Evolutionary conservation across 2,329 filamentous ascomycete species (phyloP), one percentile per base, ranked within the genome.

Genomic region (Xylaria sp.): DNA sequence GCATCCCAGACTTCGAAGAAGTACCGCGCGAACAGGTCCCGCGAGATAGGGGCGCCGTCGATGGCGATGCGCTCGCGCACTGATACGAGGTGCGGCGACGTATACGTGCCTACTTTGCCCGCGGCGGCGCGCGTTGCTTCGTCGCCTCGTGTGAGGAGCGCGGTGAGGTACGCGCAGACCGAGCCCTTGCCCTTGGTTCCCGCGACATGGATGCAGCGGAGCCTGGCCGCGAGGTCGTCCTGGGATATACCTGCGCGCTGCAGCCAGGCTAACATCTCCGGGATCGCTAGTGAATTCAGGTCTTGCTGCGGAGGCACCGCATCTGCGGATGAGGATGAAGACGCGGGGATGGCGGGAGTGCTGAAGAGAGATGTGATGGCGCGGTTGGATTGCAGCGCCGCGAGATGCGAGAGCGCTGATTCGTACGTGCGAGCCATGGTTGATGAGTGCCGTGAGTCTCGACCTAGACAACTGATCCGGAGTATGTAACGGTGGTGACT

Each of bases 101-200:
- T 97, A 79, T 94, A 97, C 1, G 94, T 89, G 48, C 94, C 94
- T 32, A 96, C 80, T 79, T 80, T 69, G 71, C 82, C 67, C 71
- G 80, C 70, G 69, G 73, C 59, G 59, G 78, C 44, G 63, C 48
- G 41, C 10, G 37, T 50, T 1, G 46, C 56, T 1, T 10, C 58
- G 6, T 28, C 46, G 12, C 74, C 60, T 65, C 73, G 76, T 70
- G 65, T 80, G 54, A 82, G 80, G 67, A 76, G 83, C 3, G 85
- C 82, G n/a, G 94, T 93, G 23, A 94, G 88, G 79, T 94, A 95
- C 10, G 94, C 92, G 73, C 92, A 93, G 0, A 94, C 94, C 2
- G 93, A 96, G 50, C 94, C 94, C 80, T 98, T 98, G 69, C 95
- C 95, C 80, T 98, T 98, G 4, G 94, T 98, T 13, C 95, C 95